A percentile compares a stretch with the other conserved stretches of the same genome.
phyloP scores from a whole-genome alignment of 2,329 filamentous ascomycete species.

The Aspergillus neotritici region DNA sequence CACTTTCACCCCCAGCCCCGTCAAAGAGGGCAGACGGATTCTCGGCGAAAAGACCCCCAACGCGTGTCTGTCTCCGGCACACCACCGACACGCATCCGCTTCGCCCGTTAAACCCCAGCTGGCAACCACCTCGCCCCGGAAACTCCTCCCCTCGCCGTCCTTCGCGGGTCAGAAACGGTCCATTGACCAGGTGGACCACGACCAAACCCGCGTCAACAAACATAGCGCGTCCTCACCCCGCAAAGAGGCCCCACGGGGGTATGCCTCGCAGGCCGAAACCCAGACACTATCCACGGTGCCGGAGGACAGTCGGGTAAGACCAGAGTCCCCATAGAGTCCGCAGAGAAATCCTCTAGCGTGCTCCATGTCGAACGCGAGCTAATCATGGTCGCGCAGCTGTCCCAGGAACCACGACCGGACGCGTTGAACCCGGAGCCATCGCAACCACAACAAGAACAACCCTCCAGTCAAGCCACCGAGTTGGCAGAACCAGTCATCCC shows the following conservation, averaged over 20 bases:
- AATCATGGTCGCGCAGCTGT: neutral
- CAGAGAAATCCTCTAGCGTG: neutral
- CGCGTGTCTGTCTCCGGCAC: conserved; percentile 34
- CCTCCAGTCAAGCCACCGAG: conserved; percentile 8
- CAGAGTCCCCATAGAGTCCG: neutral
- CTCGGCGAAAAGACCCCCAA: conserved; percentile 40
- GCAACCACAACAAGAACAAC: conserved; percentile 17
- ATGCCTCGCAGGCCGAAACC: conserved; percentile 6
- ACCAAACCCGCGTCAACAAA: conserved; percentile 8
- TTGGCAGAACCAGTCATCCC: conserved; percentile 7
- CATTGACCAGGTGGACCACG: conserved; percentile 35
- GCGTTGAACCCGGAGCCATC: conserved; percentile 12
- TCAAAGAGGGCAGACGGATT: conserved; percentile 35
- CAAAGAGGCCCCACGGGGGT: too few relatives aligned
- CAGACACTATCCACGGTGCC: conserved; percentile 13
- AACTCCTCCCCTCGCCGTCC: conserved; percentile 27
- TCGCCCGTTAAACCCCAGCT: conserved; percentile 26
- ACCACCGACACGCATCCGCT: conserved; percentile 13
- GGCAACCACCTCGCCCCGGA: conserved; percentile 22
- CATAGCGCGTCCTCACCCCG: too few relatives aligned
- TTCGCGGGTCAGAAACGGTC: conserved; percentile 38
- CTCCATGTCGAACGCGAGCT: neutral
- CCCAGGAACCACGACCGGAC: conserved; percentile 15
- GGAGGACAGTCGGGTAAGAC: conserved; percentile 15
- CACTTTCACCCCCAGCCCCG: conserved; percentile 25